These are phyloP conservation scores for Solanum hybrid DNA, from an alignment of 305 asterid genomes.

Conservation along the genomic window DNA sequence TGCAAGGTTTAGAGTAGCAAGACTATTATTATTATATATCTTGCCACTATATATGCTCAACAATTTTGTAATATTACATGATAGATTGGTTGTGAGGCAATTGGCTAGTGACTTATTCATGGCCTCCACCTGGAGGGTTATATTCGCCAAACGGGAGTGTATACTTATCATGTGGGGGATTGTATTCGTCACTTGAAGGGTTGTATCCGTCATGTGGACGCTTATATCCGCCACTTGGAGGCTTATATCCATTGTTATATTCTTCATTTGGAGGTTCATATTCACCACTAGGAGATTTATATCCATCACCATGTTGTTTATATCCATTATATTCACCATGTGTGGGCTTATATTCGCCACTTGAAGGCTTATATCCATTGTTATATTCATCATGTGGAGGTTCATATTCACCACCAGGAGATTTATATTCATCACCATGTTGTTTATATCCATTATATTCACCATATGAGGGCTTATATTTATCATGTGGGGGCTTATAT, in stretches of 20 bases:
- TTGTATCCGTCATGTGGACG: neutral
- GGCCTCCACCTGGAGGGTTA: neutral
- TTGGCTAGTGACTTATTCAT: neutral
- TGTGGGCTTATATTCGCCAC: neutral
- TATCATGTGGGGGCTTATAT: neutral
- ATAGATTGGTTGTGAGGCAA: neutral
- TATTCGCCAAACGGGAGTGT: neutral
- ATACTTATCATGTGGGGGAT: neutral
- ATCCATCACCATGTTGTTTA: neutral
- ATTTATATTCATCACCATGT: no score
- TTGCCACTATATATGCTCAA: neutral
- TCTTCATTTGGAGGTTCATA: neutral
- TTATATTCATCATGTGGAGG: neutral
- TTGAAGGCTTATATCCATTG: neutral
- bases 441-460: neutral
- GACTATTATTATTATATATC: neutral
- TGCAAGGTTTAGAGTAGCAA: neutral
- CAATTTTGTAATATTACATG: neutral
- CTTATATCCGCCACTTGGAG: neutral
- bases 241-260: neutral
- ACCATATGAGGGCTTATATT: neutral
- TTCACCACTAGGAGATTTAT: neutral
- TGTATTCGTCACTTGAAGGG: neutral
- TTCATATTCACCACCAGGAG: neutral
- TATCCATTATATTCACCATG: neutral